phyloP scores from a whole-genome alignment of 148 eudicot genomes.

The Rhododendron molle region DNA sequence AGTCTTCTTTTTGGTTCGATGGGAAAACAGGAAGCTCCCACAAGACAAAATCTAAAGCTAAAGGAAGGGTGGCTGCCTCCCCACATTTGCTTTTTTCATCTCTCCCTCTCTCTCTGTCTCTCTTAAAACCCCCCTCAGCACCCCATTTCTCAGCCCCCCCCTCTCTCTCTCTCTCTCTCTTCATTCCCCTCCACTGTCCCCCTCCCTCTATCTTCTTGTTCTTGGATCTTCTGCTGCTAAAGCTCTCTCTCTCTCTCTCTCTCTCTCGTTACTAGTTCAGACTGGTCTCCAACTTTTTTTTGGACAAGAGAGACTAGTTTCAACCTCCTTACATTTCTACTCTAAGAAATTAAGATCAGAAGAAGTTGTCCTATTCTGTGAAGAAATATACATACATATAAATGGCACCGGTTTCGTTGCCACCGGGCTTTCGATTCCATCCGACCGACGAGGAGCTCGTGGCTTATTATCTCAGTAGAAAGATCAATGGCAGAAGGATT shows the following conservation, averaged over 20 bases:
- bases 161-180: constrained; percentile 9
- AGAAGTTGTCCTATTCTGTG: not conserved
- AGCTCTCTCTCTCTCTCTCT: constrained; percentile 12
- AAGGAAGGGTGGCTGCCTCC: constrained; percentile 35
- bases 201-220: constrained; percentile 7
- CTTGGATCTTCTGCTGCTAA: not conserved
- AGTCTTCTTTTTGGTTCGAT: not conserved
- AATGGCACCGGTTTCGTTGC: constrained; percentile 83
- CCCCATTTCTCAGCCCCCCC: constrained; percentile 9
- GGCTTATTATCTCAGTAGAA: constrained; percentile 71
- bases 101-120: constrained; percentile 34
- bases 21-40: not conserved
- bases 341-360: not conserved
- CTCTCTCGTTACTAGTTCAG: not conserved
- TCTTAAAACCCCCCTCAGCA: constrained; percentile 20
- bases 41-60: constrained; percentile 16
- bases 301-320: constrained; percentile 7
- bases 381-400: not conserved
- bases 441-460: constrained; percentile 83
- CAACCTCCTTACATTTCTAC: not conserved
- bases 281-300: constrained; percentile 5
- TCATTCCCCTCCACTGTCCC: not conserved
- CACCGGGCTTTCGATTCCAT: constrained; percentile 83
- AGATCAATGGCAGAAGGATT: constrained; percentile 61
- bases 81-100: constrained; percentile 18